These are phyloP conservation scores for Tetracladium marchalianum DNA, from an alignment of 495 filamentous ascomycete species.

Conservation along the genomic window DNA sequence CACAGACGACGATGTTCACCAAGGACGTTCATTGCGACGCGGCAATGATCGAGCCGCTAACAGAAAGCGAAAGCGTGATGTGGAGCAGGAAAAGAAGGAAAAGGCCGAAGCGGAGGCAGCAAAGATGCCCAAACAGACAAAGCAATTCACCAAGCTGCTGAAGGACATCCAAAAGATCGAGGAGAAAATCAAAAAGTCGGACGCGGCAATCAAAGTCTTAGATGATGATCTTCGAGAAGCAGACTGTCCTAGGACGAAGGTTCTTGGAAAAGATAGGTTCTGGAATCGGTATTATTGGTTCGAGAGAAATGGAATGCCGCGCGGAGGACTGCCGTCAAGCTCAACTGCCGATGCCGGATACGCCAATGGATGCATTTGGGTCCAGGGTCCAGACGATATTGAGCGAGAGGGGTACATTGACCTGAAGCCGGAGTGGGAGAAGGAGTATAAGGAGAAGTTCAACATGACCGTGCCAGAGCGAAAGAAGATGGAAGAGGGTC, in stretches of 20 bases:
- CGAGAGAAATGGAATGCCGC: constrained; percentile 97
- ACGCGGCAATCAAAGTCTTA: constrained; percentile 71
- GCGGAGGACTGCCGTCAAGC: constrained; percentile 74
- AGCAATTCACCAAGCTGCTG: constrained; percentile 74
- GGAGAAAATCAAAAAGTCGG: constrained; percentile 63
- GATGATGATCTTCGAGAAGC: constrained; percentile 91
- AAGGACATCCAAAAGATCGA: constrained; percentile 83
- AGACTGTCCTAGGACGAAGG: constrained; percentile 80
- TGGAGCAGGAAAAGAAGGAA: constrained; percentile 67
- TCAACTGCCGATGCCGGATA: constrained; percentile 81
- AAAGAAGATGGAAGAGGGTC: constrained; percentile 77
- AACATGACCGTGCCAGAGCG: constrained; percentile 75
- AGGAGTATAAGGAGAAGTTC: constrained; percentile 54
- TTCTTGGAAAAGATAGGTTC: constrained; percentile 87
- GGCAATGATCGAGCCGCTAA: constrained; percentile 69
- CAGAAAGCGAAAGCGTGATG: constrained; percentile 74
- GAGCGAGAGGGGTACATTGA: constrained; percentile 79
- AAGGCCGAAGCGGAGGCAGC: constrained; percentile 70
- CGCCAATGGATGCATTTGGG: constrained; percentile 91
- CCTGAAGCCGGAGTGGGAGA: constrained; percentile 51
- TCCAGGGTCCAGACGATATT: constrained; percentile 87
- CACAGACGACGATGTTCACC: constrained; percentile 52
- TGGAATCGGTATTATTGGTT: constrained; percentile 99
- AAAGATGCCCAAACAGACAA: constrained; percentile 74
- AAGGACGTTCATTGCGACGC: constrained; percentile 65